Conservation (phyloP, 805 yeast genomes). For the Candida parachauliodes region DNA sequence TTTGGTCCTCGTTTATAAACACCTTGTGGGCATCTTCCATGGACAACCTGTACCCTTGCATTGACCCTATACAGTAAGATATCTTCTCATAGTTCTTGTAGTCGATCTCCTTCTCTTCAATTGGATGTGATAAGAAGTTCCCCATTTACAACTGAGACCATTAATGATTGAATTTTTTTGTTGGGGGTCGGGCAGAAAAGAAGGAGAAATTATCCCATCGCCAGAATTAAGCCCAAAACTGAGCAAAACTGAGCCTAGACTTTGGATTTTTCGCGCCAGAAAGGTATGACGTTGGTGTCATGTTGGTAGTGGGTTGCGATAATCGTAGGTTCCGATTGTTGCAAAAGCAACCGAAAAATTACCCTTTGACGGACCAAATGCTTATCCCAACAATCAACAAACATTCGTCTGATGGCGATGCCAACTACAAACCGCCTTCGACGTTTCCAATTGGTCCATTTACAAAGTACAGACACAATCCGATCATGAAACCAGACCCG, state of each 20-base stretch:
- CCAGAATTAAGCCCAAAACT: not conserved
- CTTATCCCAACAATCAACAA: conserved; percentile 24
- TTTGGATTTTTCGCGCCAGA: too few species aligned
- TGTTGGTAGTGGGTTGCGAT: too few species aligned
- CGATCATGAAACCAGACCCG: conserved; percentile 37
- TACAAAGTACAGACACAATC: conserved; percentile 30
- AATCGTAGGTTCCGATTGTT: not conserved
- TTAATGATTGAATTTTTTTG: conserved; percentile 5
- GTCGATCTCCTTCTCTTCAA: conserved; percentile 62
- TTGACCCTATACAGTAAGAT: conserved; percentile 63
- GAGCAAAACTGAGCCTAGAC: not conserved
- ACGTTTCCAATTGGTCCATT: conserved; percentile 43
- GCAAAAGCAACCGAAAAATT: conserved; percentile 1
- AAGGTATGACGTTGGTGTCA: too few species aligned
- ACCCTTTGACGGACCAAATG: conserved; percentile 13
- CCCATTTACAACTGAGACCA: too few species aligned
- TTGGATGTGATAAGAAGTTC: conserved; percentile 69
- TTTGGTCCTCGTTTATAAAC: conserved; percentile 40
- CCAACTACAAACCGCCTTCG: conserved; percentile 28
- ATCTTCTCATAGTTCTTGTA: conserved; percentile 42
- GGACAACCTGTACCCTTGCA: conserved; percentile 73
- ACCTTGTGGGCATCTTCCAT: conserved; percentile 77
- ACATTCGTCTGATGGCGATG: conserved; percentile 28
- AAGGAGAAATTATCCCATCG: too few species aligned
- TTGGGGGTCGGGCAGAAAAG: too few species aligned